Evolutionary conservation across 768 basidiomycete species (phyloP), one percentile per base, ranked within the genome.

Genomic region (Amanita pseudoporphyria): DNA sequence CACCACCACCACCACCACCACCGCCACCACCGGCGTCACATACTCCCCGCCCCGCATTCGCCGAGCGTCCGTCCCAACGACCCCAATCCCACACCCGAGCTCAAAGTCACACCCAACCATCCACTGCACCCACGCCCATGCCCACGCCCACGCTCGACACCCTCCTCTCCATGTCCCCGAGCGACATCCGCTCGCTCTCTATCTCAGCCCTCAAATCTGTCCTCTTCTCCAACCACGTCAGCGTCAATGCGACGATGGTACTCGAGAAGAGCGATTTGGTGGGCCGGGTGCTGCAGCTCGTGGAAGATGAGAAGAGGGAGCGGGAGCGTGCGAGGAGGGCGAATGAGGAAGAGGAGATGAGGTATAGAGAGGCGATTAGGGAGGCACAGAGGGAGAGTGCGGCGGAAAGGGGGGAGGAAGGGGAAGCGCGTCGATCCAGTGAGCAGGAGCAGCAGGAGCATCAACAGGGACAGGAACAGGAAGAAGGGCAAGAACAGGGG

Each of bases 251-350:
- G 19, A 48, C 47, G 10, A 71, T 82, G 58, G 68, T 93, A 1
- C 67, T 95, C n/a, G 93, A 96, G 69, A 96, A 96, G 69, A 68
- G 72, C 19, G 89, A 92, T 44, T 64, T 92, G n/a, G 87, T 92
- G 12, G 71, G 64, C 37, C 86, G 84, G 58, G 88, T 89, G 21
- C 56, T 67, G 49, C 67, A 64, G 13, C 64, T 91, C 10, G 65
- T 90, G 14, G 81, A 82, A 45, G 81, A 80, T 52, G 86, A 88
- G 61, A 67, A 69, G 53, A 57, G 63, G 26, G 78, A 81, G 42
- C 62, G 81, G 53, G 77, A 75, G 55, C 60, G 75, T 51, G 69
- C 73, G 57, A 61, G 71, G 44, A 58, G 59, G 36, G 68, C 67
- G n/a, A 71, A 74, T 36, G 73, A 77, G 52, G 60, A 55, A 45